Evolutionary conservation across 2,329 filamentous ascomycete genomes (phyloP).

Genomic region (Colletotrichum spaethianum): DNA sequence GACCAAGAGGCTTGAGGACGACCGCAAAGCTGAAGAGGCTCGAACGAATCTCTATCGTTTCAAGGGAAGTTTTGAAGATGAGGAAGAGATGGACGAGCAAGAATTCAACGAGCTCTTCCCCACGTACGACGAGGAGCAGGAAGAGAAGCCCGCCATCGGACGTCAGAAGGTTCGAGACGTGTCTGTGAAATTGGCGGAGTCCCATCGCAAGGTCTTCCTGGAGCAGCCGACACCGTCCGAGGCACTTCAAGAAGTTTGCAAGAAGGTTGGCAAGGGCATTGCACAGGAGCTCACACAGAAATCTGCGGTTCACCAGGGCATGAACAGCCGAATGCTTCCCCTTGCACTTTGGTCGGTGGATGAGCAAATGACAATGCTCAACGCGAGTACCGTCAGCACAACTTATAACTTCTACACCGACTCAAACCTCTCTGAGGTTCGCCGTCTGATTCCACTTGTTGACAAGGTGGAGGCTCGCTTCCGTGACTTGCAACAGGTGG

Average conservation of each 20-base stretch:
- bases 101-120: constrained; percentile 89
- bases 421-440: constrained; percentile 81
- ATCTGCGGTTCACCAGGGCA: constrained; percentile 48
- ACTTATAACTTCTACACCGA: constrained; percentile 93
- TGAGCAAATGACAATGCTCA: constrained; percentile 66
- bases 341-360: constrained; percentile 76
- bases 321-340: constrained; percentile 73
- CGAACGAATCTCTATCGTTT: constrained; percentile 88
- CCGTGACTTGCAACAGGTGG: constrained; percentile 75
- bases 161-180: constrained; percentile 64
- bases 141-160: constrained; percentile 51
- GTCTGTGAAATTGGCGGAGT: constrained; percentile 72
- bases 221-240: constrained; percentile 55
- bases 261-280: constrained; percentile 58
- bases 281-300: constrained; percentile 47
- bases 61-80: constrained; percentile 81
- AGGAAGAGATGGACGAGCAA: constrained; percentile 80
- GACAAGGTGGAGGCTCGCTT: constrained; percentile 81
- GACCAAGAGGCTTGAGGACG: constrained; percentile 81
- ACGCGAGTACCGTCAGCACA: constrained; percentile 52
- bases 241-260: constrained; percentile 62
- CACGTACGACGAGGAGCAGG: constrained; percentile 73
- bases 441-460: constrained; percentile 79
- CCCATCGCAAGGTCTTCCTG: constrained; percentile 71
- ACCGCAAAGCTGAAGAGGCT: constrained; percentile 81